Conservation (phyloP, 1,284 basidiomycete genomes). For the Stygiomarasmius scandens region DNA sequence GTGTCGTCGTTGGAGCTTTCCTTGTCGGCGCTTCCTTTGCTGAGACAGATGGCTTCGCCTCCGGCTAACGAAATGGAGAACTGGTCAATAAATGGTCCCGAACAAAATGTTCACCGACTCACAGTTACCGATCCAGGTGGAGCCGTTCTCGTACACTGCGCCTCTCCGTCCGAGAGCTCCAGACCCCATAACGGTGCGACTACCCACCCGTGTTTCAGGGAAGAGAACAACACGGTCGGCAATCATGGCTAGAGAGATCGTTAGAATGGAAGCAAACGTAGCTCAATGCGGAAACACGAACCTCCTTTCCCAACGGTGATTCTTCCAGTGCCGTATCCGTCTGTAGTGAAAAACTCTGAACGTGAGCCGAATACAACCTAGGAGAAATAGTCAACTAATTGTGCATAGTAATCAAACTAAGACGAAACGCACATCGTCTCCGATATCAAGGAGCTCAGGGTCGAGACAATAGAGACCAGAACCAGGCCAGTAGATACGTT, state of each 20-base stretch:
- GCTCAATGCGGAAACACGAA: background rate
- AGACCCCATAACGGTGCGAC: slow-evolving; percentile 45
- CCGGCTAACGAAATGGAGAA: slow-evolving; percentile 21
- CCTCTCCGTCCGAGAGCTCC: slow-evolving; percentile 44
- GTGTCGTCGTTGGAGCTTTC: slow-evolving; percentile 24
- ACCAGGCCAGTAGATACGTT: slow-evolving; percentile 50
- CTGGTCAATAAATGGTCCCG: background rate
- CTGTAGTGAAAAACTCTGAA: slow-evolving; percentile 45
- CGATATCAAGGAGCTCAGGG: slow-evolving; percentile 48
- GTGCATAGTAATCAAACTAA: too few species aligned
- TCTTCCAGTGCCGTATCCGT: slow-evolving; percentile 39
- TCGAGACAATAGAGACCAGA: slow-evolving; percentile 46
- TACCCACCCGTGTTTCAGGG: slow-evolving; percentile 42
- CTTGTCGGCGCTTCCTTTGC: slow-evolving; percentile 23
- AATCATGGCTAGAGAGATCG: slow-evolving; percentile 40
- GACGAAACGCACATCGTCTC: slow-evolving; percentile 40
- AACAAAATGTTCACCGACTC: slow-evolving; percentile 3
- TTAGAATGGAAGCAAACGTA: background rate
- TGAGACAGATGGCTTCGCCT: slow-evolving; percentile 40
- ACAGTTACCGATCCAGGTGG: slow-evolving; percentile 51
- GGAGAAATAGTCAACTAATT: too few species aligned
- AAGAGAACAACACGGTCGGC: slow-evolving; percentile 49
- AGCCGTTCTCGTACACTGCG: slow-evolving; percentile 41
- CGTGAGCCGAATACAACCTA: slow-evolving; percentile 45
- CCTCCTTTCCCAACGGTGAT: slow-evolving; percentile 39